Base-by-base conservation (phyloP, 1,139 yeast species). In the Pichia sp. region DNA sequence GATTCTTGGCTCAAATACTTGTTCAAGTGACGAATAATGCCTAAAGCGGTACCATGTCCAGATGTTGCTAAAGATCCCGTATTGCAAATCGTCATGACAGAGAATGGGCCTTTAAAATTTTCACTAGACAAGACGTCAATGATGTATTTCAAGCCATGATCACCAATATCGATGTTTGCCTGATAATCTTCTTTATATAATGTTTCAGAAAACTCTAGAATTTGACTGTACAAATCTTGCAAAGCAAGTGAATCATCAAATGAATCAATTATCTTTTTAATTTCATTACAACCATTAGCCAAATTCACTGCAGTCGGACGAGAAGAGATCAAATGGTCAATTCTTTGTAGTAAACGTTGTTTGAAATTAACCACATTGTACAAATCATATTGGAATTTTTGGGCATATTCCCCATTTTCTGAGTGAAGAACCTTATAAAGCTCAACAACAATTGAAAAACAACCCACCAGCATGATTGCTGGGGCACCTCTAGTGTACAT, bases 401-500 rank as follows among this genome's bases (percentile, higher is more conserved):
- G 6, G 2, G 41, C 41, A 23, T 40, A 44, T 10, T 52, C 44
- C 8, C 29, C 11, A 2, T 4, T 29, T 4, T 35, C 34, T 11
- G 23, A 27, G 5, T 39, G n/a, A 27, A 70, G 39, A 27, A 52
- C 62, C 32, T 59, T 58, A 36, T 64, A 51, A 8, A 80, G 64
- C 52, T 90, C 96, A 16, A 85, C 80, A 1, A 86, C 81, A n/a
- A 90, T 74, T 1, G 96, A 76, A 49, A 88, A 73, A 1, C 90
- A 81, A 9, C 96, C 97, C 3, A 92, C 97, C 47, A 92, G 85
- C 48, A 97, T 97, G 59, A 92, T 92, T 3, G 97, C 97, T 0
- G 98, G 98, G 0, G 98, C 98, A 27, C 98, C 98, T 61, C 98
- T 75, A 4, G 94, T 97, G 58, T 85, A 88, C 98, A 92, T 92